A percentile compares a stretch with the other conserved stretches of the same genome.
These are phyloP conservation scores for Yamadazyma mexicana DNA, from an alignment of 1,139 yeast genomes.

Conservation along the genomic window DNA sequence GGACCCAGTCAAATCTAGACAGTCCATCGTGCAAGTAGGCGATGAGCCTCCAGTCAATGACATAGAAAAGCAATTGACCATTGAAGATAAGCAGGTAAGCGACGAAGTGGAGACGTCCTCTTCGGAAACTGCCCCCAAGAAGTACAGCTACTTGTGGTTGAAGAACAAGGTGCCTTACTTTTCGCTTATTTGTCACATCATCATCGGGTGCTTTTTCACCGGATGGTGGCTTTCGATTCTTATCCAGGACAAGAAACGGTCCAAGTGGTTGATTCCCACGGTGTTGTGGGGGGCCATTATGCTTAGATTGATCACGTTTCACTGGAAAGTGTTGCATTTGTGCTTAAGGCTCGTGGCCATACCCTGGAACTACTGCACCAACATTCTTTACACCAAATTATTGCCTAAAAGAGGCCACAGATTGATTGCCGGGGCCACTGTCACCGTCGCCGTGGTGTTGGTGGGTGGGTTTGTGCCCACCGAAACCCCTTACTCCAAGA, in stretches of 20 bases:
- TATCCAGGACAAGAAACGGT: conserved; percentile 53
- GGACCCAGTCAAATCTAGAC: conserved; percentile 16
- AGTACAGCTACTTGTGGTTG: conserved; percentile 11
- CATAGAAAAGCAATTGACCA: conserved; percentile 11
- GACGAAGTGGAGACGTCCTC: conserved; percentile 9
- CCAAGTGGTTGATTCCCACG: conserved; percentile 65
- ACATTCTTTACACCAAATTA: conserved; percentile 35
- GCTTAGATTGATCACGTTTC: conserved; percentile 56
- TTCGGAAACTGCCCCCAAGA: conserved; percentile 9
- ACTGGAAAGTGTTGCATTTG: conserved; percentile 43
- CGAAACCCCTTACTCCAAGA: conserved; percentile 48
- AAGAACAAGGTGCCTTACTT: conserved; percentile 24
- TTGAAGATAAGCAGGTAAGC: conserved; percentile 7
- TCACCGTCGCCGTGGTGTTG: conserved; percentile 49
- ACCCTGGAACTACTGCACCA: conserved; percentile 45
- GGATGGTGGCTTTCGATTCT: conserved; percentile 68
- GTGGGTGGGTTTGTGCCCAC: conserved; percentile 58
- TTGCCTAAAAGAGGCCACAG: conserved; percentile 40
- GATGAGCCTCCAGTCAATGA: conserved; percentile 4
- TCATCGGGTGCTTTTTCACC: conserved; percentile 52
- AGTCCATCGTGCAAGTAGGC: conserved; percentile 11
- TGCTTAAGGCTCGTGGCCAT: conserved; percentile 22
- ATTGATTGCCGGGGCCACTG: conserved; percentile 43
- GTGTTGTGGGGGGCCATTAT: conserved; percentile 54
- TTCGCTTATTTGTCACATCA: conserved; percentile 26